Evolutionary conservation across 148 eudicot genomes (phyloP).

Genomic region (Chenopodium suecicum): DNA sequence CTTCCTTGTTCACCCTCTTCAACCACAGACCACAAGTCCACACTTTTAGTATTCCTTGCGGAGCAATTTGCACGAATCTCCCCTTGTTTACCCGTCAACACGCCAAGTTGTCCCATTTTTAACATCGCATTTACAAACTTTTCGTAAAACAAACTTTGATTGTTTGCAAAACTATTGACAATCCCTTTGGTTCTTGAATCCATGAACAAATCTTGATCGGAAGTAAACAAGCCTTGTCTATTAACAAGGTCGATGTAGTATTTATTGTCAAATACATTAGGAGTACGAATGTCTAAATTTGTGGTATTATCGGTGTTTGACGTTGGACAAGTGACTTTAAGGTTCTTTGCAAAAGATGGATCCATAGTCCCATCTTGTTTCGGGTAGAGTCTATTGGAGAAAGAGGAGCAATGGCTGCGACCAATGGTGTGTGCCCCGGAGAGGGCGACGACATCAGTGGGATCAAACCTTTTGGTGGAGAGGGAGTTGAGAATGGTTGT

Average conservation of each 20-base stretch:
- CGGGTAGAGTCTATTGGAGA: background rate
- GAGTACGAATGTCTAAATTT: slow-evolving; percentile 32
- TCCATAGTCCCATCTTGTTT: slow-evolving; percentile 38
- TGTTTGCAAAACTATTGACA: slow-evolving; percentile 34
- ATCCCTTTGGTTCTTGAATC: slow-evolving; percentile 33
- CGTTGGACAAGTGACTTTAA: slow-evolving; percentile 35
- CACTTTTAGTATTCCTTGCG: slow-evolving; percentile 17
- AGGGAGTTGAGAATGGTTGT: slow-evolving; percentile 19
- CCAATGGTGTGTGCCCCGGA: background rate
- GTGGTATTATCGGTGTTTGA: slow-evolving; percentile 27
- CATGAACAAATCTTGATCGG: slow-evolving; percentile 39
- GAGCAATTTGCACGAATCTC: slow-evolving; percentile 40
- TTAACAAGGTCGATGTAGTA: slow-evolving; percentile 38
- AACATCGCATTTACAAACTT: slow-evolving; percentile 35
- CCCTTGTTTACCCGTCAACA: slow-evolving; percentile 43
- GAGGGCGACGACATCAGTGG: background rate
- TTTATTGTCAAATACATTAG: slow-evolving; percentile 43
- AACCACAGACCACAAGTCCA: slow-evolving; percentile 27
- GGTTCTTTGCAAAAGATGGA: slow-evolving; percentile 25
- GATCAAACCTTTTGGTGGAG: background rate
- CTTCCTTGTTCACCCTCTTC: slow-evolving; percentile 15
- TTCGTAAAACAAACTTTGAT: slow-evolving; percentile 37
- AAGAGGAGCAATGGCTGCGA: background rate
- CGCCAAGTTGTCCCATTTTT: slow-evolving; percentile 44
- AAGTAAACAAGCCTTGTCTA: background rate